Evolutionary conservation across 352 stramenopile genomes (phyloP), one percentile per base, ranked within the genome.

Genomic region (Globisporangium irregulare): DNA sequence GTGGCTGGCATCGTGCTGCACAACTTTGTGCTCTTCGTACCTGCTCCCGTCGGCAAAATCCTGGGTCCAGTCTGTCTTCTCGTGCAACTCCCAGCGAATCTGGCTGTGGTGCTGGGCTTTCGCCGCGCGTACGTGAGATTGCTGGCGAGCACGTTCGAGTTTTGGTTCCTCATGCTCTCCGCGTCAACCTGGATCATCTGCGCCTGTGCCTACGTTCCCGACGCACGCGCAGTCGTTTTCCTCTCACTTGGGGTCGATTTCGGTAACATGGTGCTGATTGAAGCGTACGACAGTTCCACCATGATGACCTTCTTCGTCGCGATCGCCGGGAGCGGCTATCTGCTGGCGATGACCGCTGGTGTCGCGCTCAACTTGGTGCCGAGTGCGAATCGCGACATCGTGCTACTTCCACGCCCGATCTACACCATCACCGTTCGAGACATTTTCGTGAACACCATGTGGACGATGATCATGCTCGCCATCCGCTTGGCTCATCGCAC

Each of bases 381-480:
- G 8, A 56, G 24, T 15, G 50, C 9, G 1, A 29, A 27, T 25
- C 22, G 10, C n/a, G 14, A 56, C 4, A 56, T 29, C 20, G 18
- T 7, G 4, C 29, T 43, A 5, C 14, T 58, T 20, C 41, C 60
- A 24, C 7, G 27, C 6, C 27, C 32, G 9, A 22, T n/a, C 36
- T 43, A 43, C 25, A 29, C 3, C 27, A 18, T 56, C n/a, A 32
- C 50, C 1, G 9, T 20, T 1, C 24, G 18, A 32, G 57, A 53
- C 36, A 38, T 43, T 8, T 36, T 63, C 25, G 12, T 46, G n/a
- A 63, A 63, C 22, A 32, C 57, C 14, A 63, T 24, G 34, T 36
- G 57, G 15, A 63, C 57, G 34, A 63, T 63, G 34, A 46, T 63
- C 36, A 29, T 29, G 36, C 57, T 63, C n/a, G 34, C 43, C 6